Evolutionary conservation across 2,329 filamentous ascomycete species (phyloP), one percentile per base, ranked within the genome.

Genomic region (Trichoderma guizhouense): DNA sequence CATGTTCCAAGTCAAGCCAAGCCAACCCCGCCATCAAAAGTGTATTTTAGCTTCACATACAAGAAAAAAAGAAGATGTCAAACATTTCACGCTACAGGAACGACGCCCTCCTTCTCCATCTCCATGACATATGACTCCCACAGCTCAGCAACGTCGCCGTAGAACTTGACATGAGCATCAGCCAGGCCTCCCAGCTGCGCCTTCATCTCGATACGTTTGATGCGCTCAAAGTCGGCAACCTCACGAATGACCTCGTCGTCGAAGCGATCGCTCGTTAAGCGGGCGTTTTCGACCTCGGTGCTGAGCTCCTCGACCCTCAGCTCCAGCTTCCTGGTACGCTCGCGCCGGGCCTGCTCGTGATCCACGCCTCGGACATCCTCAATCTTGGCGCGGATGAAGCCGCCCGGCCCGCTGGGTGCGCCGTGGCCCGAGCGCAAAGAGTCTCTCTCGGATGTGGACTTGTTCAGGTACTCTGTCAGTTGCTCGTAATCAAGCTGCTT

Each of bases 401-500:
- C 91, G 14, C 91, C 93, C 0, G 94, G 92, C 1, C 94, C 94
- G 7, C 75, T 88, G 26, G 79, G 76, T 30, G 79, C 76, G 66
- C 79, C 77, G 75, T 91, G 90, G 12, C 90, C 89, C 0, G 90
- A 89, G 9, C 87, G 86, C 3, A 97, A 89, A 18, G 88, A 86
- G 82, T 99, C 96, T 62, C 95, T 92, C 81, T 99, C 96, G 4
- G 90, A 84, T 3, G 93, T 94, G 1, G 93, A 94, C 81, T 97
- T 97, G 83, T 93, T 93, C 69, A 98, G 92, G 81, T 98, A 98
- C 80, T 98, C 95, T 32, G 94, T 97, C 39, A 99, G 87, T 75
- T 94, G 95, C 83, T 99, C 96, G 78, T 95, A 97, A 83, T 99
- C 96, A 72, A 99, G 91, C 81, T 99, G 96, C 81, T 99, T 99